Percentiles rank a stretch among this genome's conserved stretches.
Conservation (phyloP, 805 yeast species). For the Lipomyces sp. region DNA sequence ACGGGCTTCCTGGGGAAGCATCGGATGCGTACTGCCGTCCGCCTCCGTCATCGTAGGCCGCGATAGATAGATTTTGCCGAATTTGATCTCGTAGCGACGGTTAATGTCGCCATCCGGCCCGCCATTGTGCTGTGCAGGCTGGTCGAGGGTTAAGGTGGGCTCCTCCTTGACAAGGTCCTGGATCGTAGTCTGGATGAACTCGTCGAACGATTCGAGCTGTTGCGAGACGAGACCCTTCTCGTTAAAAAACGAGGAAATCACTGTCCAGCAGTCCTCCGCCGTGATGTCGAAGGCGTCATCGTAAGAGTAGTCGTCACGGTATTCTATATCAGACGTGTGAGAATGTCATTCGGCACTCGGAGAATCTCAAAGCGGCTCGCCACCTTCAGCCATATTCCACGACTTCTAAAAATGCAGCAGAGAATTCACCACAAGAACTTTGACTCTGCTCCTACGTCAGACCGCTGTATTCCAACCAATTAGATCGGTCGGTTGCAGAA, state of each 20-base stretch:
- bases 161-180: constrained; percentile 97
- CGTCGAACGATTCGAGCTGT: constrained; percentile 97
- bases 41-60: constrained; percentile 99
- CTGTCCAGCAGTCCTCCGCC: constrained; percentile 99
- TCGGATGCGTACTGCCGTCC: constrained; percentile 98
- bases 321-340: constrained; percentile 9
- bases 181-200: constrained; percentile 91
- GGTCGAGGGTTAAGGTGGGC: constrained; percentile 88
- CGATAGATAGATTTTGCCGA: constrained; percentile 94
- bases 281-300: constrained; percentile 75
- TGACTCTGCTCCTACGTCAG: too few species aligned
- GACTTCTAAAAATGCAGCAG: too few species aligned
- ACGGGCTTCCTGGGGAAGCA: constrained; percentile 98
- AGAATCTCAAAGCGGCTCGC: neutral
- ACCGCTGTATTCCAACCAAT: too few species aligned
- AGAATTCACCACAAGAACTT: too few species aligned
- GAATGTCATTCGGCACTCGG: neutral
- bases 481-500: too few species aligned
- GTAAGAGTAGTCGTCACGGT: constrained; percentile 62
- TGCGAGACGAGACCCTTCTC: constrained; percentile 97
- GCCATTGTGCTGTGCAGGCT: constrained; percentile 90
- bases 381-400: constrained; percentile 21
- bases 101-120: constrained; percentile 85
- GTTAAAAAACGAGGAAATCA: constrained; percentile 90
- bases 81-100: constrained; percentile 92